Percentiles rank a stretch among this genome's conserved stretches.
These are phyloP conservation scores for Xylariaceae sp. DNA, from an alignment of 2,329 filamentous ascomycete genomes.

Conservation along the genomic window DNA sequence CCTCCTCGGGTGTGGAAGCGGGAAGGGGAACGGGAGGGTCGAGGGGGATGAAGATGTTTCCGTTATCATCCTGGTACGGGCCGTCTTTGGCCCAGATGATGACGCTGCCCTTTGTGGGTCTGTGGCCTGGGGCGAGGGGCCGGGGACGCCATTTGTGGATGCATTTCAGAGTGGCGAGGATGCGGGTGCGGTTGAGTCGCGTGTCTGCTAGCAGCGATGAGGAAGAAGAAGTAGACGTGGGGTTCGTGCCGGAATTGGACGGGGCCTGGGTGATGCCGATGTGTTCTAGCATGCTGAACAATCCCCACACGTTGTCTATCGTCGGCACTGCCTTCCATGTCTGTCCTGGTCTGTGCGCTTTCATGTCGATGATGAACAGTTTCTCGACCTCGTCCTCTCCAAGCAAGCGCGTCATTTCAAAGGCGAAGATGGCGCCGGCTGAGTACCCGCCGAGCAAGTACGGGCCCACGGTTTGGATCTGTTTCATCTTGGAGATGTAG, in stretches of 20 bases:
- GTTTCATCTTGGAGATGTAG: conserved; percentile 20
- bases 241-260: no score
- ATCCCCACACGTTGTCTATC: conserved; percentile 6
- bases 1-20: no score
- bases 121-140: conserved; percentile 7
- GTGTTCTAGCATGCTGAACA: not conserved
- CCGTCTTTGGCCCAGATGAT: conserved; percentile 16
- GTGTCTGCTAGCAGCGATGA: no score
- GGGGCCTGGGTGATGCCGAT: not conserved
- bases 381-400: conserved; percentile 16
- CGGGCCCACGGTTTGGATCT: conserved; percentile 19
- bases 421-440: conserved; percentile 22
- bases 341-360: conserved; percentile 12
- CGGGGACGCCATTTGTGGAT: conserved; percentile 15
- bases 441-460: conserved; percentile 25
- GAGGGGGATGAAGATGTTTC: no score
- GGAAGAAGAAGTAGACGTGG: no score
- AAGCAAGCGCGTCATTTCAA: conserved; percentile 22
- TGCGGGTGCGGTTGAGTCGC: no score
- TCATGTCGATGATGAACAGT: conserved; percentile 22
- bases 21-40: no score
- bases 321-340: conserved; percentile 8
- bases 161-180: conserved; percentile 12
- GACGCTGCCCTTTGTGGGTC: conserved; percentile 10
- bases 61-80: conserved; percentile 5